Base-by-base conservation (phyloP, 2,329 filamentous ascomycete species). In the Epichloe hybrida region DNA sequence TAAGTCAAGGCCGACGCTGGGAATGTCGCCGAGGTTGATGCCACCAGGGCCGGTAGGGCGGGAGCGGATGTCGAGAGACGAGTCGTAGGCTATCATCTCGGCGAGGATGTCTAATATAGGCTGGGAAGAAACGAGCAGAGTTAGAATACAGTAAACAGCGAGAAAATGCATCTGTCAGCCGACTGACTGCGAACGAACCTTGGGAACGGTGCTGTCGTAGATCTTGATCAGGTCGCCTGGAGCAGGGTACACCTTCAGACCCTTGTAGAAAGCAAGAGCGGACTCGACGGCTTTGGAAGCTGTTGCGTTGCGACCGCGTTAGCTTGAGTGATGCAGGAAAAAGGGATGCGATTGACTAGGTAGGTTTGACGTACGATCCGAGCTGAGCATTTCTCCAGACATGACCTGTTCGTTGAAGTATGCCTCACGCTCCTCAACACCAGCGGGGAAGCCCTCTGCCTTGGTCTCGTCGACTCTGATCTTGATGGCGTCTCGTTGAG, bases 401-500 rank as follows among this genome's bases (percentile, higher is more conserved):
- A 89, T 87, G 57, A 98, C 89, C 71, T 95, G 88, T 66, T 88
- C 83, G 81, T 97, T 95, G 72, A 98, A 98, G 75, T 88, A 98
- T 54, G 82, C 80, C 75, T 98, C 93, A 67, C 88, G 89, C 74
- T 95, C 89, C 67, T 97, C 91, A 37, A 91, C 81, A 62, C 89
- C 88, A 42, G 78, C 76, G 46, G 93, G 77, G 77, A 95, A 96
- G 52, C 91, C 93, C 69, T 95, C 89, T 52, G 86, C 85, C 72
- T 89, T 87, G 60, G 90, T 88, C 61, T 85, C 79, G 60, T 88
- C 81, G 46, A 97, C 85, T 49, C 80, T 81, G 51, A 70, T 69
- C 69, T 84, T 84, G 71, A 98, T 86, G 60, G 76, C 73, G 67
- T 86, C 77, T 64, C 83, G 81, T 72, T 87, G 84, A 66, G 76